phyloP scores from a whole-genome alignment of 257 asterid species.

The Nicotiana paniculata region DNA sequence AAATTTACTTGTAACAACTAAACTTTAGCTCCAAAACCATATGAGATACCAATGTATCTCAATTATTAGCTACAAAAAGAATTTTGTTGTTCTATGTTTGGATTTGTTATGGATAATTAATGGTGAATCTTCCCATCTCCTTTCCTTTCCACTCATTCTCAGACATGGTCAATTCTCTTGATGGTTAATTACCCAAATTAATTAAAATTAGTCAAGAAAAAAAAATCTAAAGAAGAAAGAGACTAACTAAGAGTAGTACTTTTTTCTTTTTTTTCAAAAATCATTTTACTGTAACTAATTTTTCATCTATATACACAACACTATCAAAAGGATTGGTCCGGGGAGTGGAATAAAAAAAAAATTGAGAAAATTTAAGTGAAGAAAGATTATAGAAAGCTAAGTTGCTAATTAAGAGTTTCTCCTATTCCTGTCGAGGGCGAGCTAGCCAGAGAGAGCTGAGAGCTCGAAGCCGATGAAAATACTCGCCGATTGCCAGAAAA shows the following conservation, averaged over 20 bases:
- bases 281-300: not conserved
- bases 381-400: constrained; percentile 12
- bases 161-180: constrained; percentile 4
- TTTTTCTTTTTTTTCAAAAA: too few species aligned
- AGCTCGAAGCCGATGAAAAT: constrained; percentile 80
- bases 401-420: not conserved
- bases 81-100: not conserved
- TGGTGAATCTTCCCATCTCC: not conserved
- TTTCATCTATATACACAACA: constrained; percentile 31
- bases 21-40: too few species aligned
- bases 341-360: not conserved
- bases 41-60: too few species aligned
- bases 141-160: not conserved
- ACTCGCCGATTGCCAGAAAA: constrained; percentile 64
- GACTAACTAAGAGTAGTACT: not conserved
- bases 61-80: too few species aligned
- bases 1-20: too few species aligned
- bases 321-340: constrained; percentile 2
- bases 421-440: constrained; percentile 54
- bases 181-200: not conserved
- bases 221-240: not conserved
- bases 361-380: not conserved
- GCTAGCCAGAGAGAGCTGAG: constrained; percentile 81
- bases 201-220: not conserved
- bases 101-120: not conserved